phyloP scores from a whole-genome alignment of 805 yeast genomes.

The Starmerella stigmatis region DNA sequence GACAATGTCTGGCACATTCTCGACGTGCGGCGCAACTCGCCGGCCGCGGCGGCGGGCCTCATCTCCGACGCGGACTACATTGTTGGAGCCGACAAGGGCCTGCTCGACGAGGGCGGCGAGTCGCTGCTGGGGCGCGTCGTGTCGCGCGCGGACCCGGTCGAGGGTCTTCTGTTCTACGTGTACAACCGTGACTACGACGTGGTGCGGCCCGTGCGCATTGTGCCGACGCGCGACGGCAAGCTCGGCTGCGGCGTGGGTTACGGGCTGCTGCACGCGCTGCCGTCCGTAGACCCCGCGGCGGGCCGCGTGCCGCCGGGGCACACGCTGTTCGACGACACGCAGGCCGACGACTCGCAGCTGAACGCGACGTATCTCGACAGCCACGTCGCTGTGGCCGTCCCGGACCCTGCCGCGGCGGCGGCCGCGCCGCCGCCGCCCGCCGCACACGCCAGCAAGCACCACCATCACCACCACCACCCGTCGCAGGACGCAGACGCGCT shows the following conservation, averaged over 20 bases:
- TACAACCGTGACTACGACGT: constrained; percentile 82
- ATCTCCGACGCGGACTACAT: constrained; percentile 80
- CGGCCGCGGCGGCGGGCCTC: constrained; percentile 75
- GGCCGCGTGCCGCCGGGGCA: constrained; percentile 19
- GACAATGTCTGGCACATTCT: constrained; percentile 83
- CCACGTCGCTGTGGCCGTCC: background rate
- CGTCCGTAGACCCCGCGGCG: constrained; percentile 39
- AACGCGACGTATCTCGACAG: background rate
- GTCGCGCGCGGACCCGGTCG: constrained; percentile 36
- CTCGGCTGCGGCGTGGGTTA: constrained; percentile 94
- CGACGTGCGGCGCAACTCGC: constrained; percentile 59
- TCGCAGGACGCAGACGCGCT: constrained; percentile 9
- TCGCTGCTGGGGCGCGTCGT: constrained; percentile 60
- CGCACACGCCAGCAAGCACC: background rate
- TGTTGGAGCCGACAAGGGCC: constrained; percentile 78
- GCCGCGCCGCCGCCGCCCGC: constrained; percentile 2
- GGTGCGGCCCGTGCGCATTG: constrained; percentile 77
- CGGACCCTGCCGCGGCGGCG: background rate
- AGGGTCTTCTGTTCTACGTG: constrained; percentile 43
- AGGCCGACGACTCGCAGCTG: constrained; percentile 14
- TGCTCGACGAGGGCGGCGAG: constrained; percentile 81
- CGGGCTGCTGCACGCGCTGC: constrained; percentile 79
- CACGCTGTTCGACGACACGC: constrained; percentile 21
- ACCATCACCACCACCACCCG: background rate
- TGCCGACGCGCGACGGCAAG: constrained; percentile 66